These are phyloP conservation scores for Rhizopus arrhizus DNA, from an alignment of 371 early-diverging fungal genomes.

Conservation along the genomic window DNA sequence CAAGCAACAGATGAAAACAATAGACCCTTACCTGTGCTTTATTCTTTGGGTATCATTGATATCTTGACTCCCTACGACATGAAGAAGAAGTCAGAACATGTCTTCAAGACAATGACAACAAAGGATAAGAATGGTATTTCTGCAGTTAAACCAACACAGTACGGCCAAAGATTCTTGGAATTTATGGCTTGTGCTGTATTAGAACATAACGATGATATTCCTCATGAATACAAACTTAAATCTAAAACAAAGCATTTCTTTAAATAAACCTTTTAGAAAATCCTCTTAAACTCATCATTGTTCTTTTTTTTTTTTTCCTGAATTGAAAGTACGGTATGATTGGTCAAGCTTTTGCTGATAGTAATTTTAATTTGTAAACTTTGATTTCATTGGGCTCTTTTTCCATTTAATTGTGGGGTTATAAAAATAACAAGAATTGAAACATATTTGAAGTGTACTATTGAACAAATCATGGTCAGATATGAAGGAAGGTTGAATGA, in stretches of 20 bases:
- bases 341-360: no score
- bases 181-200: constrained; percentile 72
- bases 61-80: constrained; percentile 95
- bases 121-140: constrained; percentile 83
- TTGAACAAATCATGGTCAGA: no score
- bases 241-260: background rate
- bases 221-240: constrained; percentile 39
- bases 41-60: constrained; percentile 96
- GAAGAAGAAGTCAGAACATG: constrained; percentile 87
- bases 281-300: no score
- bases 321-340: no score
- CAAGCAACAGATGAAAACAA: constrained; percentile 78
- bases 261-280: no score
- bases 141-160: constrained; percentile 87
- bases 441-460: no score
- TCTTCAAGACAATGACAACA: constrained; percentile 78
- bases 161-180: constrained; percentile 85
- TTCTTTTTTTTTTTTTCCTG: background rate
- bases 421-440: no score
- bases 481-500: no score
- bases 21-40: constrained; percentile 70
- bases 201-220: constrained; percentile 50
- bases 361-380: no score
- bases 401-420: no score
- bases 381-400: no score